Conservation (phyloP, 2,329 filamentous ascomycete species). For the Cercospora sojina region DNA sequence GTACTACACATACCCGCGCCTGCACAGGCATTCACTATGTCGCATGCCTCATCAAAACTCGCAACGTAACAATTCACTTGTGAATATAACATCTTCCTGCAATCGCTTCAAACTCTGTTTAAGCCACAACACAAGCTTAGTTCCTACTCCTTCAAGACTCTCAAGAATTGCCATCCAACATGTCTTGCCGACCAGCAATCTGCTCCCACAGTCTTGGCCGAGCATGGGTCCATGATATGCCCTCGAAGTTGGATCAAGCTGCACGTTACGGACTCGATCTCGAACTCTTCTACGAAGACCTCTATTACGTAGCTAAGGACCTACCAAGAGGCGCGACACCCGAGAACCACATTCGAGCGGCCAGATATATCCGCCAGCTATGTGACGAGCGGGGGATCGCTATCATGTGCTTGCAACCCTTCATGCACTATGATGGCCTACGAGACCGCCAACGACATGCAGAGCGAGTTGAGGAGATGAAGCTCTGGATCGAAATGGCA, state of each 20-base stretch:
- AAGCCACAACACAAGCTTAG: slow-evolving; percentile 8
- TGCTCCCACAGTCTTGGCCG: slow-evolving; percentile 75
- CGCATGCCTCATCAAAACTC: slow-evolving; percentile 1
- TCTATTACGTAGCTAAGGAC: slow-evolving; percentile 59
- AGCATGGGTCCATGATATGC: slow-evolving; percentile 66
- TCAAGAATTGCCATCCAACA: slow-evolving; percentile 24
- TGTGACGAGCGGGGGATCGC: slow-evolving; percentile 57
- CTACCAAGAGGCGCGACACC: slow-evolving; percentile 45
- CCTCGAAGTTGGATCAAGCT: slow-evolving; percentile 68
- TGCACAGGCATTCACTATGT: slow-evolving; percentile 8
- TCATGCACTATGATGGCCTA: slow-evolving; percentile 75
- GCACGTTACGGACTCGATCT: slow-evolving; percentile 66
- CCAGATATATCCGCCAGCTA: slow-evolving; percentile 56
- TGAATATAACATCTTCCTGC: slow-evolving; percentile 2
- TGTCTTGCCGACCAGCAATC: slow-evolving; percentile 64
- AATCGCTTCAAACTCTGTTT: slow-evolving; percentile 8
- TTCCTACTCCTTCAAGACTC: neutral
- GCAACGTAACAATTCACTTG: slow-evolving; percentile 11
- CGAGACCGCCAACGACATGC: slow-evolving; percentile 60
- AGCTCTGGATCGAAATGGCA: slow-evolving; percentile 68
- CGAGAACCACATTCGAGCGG: slow-evolving; percentile 57
- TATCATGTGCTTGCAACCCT: slow-evolving; percentile 72
- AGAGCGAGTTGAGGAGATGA: slow-evolving; percentile 60
- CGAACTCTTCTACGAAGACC: slow-evolving; percentile 77
- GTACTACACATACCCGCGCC: slow-evolving; percentile 11